Percentiles rank a stretch among this genome's conserved stretches.
phyloP scores from a whole-genome alignment of 148 eudicot genomes.

The Fagopyrum esculentum region DNA sequence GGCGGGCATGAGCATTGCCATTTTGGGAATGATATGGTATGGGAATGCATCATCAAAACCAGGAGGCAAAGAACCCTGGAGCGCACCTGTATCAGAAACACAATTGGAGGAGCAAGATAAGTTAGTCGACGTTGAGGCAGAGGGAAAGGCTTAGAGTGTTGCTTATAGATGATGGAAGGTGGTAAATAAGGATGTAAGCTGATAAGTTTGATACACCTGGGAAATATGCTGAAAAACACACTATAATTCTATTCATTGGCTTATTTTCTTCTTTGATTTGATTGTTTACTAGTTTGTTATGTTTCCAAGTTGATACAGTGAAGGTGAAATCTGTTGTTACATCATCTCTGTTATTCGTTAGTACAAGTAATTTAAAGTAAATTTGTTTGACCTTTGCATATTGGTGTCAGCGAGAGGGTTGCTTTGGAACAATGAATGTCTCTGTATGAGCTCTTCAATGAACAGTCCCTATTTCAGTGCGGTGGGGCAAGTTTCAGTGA shows the following conservation, averaged over 20 bases:
- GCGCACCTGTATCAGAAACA: slow-evolving; percentile 13
- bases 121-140: not conserved
- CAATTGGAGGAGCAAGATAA: slow-evolving; percentile 7
- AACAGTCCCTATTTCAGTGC: too few species aligned
- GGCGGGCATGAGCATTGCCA: slow-evolving; percentile 40
- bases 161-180: not conserved
- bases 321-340: slow-evolving; percentile 6
- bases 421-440: not conserved
- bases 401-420: not conserved
- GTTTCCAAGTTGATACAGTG: not conserved
- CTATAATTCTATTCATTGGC: not conserved
- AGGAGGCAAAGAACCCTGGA: slow-evolving; percentile 40
- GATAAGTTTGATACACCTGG: not conserved
- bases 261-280: not conserved
- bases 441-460: not conserved
- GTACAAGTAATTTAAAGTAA: not conserved
- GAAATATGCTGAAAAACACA: not conserved
- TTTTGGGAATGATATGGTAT: slow-evolving; percentile 47
- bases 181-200: slow-evolving; percentile 9
- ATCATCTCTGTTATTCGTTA: not conserved
- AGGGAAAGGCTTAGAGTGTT: slow-evolving; percentile 3
- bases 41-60: slow-evolving; percentile 46
- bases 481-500: not conserved
- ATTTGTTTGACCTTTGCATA: not conserved
- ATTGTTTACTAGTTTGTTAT: slow-evolving; percentile 6